A percentile compares a stretch with the other conserved stretches of the same genome.
phyloP scores from a whole-genome alignment of 495 filamentous ascomycete genomes.

The Podospora pseudocomata region DNA sequence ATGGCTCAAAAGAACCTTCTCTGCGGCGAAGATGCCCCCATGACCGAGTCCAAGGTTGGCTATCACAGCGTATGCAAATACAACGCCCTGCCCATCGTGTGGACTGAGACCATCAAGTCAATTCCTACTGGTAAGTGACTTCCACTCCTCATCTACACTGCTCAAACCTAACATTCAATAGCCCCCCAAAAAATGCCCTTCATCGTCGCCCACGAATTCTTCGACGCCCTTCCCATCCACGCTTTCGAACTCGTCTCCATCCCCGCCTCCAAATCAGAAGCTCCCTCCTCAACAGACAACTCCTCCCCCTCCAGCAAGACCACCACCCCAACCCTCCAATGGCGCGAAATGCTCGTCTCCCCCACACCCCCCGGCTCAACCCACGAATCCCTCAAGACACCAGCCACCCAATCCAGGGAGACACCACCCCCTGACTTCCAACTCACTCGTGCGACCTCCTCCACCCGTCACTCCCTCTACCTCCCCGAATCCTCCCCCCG shows the following conservation, averaged over 20 bases:
- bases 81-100: conserved; percentile 65
- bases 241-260: conserved; percentile 72
- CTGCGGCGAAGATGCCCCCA: conserved; percentile 66
- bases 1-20: conserved; percentile 74
- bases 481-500: conserved; percentile 80
- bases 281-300: conserved; percentile 39
- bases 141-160: conserved; percentile 13
- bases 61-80: conserved; percentile 75
- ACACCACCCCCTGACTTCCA: conserved; percentile 70
- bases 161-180: conserved; percentile 15
- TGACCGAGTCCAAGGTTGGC: conserved; percentile 71
- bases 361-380: conserved; percentile 53
- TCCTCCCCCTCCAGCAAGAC: conserved; percentile 46
- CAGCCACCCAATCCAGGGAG: conserved; percentile 54
- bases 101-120: conserved; percentile 84
- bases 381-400: conserved; percentile 40
- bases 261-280: conserved; percentile 41
- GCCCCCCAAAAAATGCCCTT: conserved; percentile 70
- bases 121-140: conserved; percentile 53
- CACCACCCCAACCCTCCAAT: conserved; percentile 56
- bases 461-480: conserved; percentile 76
- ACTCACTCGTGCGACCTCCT: conserved; percentile 65
- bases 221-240: conserved; percentile 97
- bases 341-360: conserved; percentile 85
- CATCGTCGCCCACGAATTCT: conserved; percentile 96